A percentile compares a stretch with the other conserved stretches of the same genome.
Conservation (phyloP, 2,329 filamentous ascomycete species). For the Mariannaea elegans region DNA sequence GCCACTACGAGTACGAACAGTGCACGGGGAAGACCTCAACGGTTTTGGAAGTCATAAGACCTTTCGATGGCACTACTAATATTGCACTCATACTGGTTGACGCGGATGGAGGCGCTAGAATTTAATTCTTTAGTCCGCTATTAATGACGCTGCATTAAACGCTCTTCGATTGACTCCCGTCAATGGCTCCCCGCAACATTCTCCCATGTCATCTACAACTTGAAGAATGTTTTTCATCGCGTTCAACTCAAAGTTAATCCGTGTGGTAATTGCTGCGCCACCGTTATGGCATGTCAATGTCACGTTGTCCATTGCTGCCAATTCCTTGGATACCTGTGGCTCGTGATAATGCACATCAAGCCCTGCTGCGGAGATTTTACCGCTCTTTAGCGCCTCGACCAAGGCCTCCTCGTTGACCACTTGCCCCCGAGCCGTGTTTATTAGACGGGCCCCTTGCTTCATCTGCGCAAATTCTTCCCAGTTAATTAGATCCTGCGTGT, state of each 20-base stretch:
- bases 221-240: constrained; percentile 29
- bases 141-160: constrained; percentile 8
- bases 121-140: no score
- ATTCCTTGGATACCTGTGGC: constrained; percentile 53
- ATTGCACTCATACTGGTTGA: no score
- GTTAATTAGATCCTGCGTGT: constrained; percentile 29
- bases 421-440: constrained; percentile 63
- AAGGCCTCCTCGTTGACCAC: constrained; percentile 62
- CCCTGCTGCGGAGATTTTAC: constrained; percentile 55
- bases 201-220: constrained; percentile 36
- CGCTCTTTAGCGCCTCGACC: constrained; percentile 55
- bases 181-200: constrained; percentile 22
- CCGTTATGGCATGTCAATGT: constrained; percentile 50
- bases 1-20: no score
- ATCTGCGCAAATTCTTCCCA: constrained; percentile 44
- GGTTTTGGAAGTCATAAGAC: no score
- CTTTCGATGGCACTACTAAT: no score
- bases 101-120: no score
- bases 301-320: constrained; percentile 51
- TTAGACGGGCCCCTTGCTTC: constrained; percentile 56
- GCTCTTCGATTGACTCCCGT: constrained; percentile 26
- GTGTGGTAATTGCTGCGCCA: constrained; percentile 48
- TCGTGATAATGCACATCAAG: constrained; percentile 65
- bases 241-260: constrained; percentile 51
- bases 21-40: no score